Evolutionary conservation across 331 rosid species (phyloP).

Genomic region (Malus hybrid): DNA sequence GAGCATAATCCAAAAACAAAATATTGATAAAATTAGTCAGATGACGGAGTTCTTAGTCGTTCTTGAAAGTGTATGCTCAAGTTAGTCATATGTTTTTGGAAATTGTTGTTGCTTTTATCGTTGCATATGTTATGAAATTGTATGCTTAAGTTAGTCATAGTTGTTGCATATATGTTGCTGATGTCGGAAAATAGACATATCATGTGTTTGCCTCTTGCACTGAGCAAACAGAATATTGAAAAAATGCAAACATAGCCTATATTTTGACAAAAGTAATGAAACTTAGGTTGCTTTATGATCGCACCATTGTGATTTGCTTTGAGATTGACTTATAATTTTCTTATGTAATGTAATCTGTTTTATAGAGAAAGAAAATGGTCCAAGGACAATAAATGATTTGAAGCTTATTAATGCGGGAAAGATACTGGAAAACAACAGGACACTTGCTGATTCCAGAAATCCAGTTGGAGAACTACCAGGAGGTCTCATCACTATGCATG

Average conservation of each 20-base stretch:
- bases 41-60: too few species aligned
- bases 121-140: too few species aligned
- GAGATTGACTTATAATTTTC: neutral
- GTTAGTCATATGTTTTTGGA: too few species aligned
- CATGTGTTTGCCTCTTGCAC: neutral
- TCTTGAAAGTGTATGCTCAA: too few species aligned
- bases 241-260: neutral
- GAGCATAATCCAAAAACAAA: too few species aligned
- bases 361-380: constrained; percentile 30
- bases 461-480: constrained; percentile 35
- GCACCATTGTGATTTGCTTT: neutral
- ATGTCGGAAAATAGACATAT: neutral
- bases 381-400: constrained; percentile 30
- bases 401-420: constrained; percentile 48
- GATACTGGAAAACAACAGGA: constrained; percentile 38
- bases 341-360: constrained; percentile 1
- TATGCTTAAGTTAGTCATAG: too few species aligned
- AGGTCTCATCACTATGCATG: constrained; percentile 41
- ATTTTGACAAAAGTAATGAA: neutral
- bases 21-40: too few species aligned
- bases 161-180: neutral
- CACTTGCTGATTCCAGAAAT: constrained; percentile 34
- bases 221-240: neutral
- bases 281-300: neutral
- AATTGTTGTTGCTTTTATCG: too few species aligned